Conservation (phyloP, 1,139 yeast genomes). For the Protomyces lactucae-debilis region DNA sequence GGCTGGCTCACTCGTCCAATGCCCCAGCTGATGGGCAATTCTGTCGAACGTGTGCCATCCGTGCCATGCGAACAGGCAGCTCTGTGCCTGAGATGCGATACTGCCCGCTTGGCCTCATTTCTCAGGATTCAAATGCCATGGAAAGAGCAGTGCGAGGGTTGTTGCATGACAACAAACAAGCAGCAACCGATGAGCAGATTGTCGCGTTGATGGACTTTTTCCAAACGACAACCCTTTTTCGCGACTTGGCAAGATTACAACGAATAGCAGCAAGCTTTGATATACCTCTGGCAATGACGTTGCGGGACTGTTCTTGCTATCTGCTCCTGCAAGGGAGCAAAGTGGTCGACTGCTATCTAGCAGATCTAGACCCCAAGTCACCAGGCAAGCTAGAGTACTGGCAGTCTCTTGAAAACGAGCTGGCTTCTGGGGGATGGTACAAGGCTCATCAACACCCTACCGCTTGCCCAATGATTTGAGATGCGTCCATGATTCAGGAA, state of each 20-base stretch:
- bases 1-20: constrained; percentile 42
- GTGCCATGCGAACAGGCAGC: constrained; percentile 35
- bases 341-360: not conserved
- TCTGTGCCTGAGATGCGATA: constrained; percentile 30
- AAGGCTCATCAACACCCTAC: too few relatives aligned
- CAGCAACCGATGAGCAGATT: not conserved
- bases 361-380: constrained; percentile 16
- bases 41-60: constrained; percentile 48
- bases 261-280: not conserved
- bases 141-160: not conserved
- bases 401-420: not conserved
- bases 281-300: constrained; percentile 10
- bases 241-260: not conserved
- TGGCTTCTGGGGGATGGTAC: not conserved
- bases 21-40: constrained; percentile 38
- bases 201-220: not conserved
- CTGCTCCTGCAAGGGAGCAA: not conserved
- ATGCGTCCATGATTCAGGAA: not conserved
- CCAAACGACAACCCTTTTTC: constrained; percentile 11
- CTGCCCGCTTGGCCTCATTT: constrained; percentile 42
- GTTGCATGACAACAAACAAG: not conserved
- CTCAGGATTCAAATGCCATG: constrained; percentile 12
- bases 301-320: constrained; percentile 20
- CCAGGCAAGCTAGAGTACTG: not conserved
- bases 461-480: not conserved